Evolutionary conservation across 331 rosid species (phyloP).

Genomic region (Rhamnella rubrinervis): DNA sequence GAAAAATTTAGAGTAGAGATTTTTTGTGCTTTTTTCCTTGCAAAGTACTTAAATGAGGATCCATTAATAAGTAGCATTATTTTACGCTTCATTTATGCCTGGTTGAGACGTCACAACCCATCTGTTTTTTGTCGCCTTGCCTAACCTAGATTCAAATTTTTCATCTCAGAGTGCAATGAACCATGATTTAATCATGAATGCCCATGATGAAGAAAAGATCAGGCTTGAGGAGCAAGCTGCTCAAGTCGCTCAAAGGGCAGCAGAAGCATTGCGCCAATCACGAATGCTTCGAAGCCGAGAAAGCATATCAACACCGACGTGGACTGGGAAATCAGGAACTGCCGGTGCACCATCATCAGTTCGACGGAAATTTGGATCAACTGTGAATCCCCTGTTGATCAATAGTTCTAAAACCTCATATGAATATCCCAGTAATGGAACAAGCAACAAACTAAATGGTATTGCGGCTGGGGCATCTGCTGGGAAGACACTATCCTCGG

Average conservation of each 20-base stretch:
- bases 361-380: conserved; percentile 75
- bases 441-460: conserved; percentile 40
- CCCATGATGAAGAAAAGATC: conserved; percentile 80
- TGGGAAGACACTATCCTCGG: conserved; percentile 82
- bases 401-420: conserved; percentile 38
- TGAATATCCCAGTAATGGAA: conserved; percentile 41
- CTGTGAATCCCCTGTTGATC: conserved; percentile 59
- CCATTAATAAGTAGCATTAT: neutral
- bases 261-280: conserved; percentile 87
- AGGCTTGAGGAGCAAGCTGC: conserved; percentile 92
- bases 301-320: conserved; percentile 75
- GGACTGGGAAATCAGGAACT: conserved; percentile 94
- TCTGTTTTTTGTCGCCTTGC: conserved; percentile 7
- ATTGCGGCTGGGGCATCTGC: conserved; percentile 70
- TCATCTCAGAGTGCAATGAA: conserved; percentile 73
- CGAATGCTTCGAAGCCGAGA: conserved; percentile 76
- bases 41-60: too few species aligned
- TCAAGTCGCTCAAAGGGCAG: conserved; percentile 89
- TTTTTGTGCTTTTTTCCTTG: too few species aligned
- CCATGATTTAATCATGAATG: conserved; percentile 88
- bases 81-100: neutral
- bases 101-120: neutral
- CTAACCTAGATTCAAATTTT: conserved; percentile 14
- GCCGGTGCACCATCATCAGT: conserved; percentile 90
- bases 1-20: too few species aligned